Conservation (phyloP, 768 basidiomycete genomes). For the Russula sp. region DNA sequence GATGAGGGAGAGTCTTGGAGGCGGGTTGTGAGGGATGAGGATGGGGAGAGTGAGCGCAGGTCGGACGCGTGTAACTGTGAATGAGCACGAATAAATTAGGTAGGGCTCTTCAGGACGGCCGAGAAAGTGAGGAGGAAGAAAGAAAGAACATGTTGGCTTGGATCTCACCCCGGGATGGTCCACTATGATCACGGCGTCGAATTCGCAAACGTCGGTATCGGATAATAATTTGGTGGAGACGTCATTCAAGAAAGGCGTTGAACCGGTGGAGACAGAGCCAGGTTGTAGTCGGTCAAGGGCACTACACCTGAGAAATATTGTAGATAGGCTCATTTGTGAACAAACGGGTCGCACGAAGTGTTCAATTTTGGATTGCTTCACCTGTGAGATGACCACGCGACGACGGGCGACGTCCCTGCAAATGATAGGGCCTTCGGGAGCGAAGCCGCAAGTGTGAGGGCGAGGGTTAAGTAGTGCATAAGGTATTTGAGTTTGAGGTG, state of each 20-base stretch:
- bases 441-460: conserved; percentile 43
- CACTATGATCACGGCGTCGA: conserved; percentile 64
- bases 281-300: conserved; percentile 39
- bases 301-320: conserved; percentile 43
- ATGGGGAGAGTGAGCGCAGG: conserved; percentile 55
- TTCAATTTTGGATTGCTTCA: conserved; percentile 32
- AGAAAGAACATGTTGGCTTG: no score
- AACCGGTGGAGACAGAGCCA: conserved; percentile 2
- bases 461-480: conserved; percentile 47
- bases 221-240: conserved; percentile 47
- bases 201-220: conserved; percentile 51
- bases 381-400: conserved; percentile 72
- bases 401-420: conserved; percentile 58
- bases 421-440: conserved; percentile 53
- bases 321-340: not conserved
- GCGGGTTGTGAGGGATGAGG: conserved; percentile 47
- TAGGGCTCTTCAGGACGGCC: not conserved
- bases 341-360: not conserved
- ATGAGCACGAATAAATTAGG: not conserved
- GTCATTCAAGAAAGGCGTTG: conserved; percentile 24
- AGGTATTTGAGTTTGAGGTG: no score
- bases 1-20: conserved; percentile 53
- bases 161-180: conserved; percentile 67
- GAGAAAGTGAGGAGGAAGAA: not conserved
- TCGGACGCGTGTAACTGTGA: conserved; percentile 73